Evolutionary conservation across 2,329 filamentous ascomycete genomes (phyloP), one percentile per base, ranked within the genome.

Genomic region (Eutypella sp.): DNA sequence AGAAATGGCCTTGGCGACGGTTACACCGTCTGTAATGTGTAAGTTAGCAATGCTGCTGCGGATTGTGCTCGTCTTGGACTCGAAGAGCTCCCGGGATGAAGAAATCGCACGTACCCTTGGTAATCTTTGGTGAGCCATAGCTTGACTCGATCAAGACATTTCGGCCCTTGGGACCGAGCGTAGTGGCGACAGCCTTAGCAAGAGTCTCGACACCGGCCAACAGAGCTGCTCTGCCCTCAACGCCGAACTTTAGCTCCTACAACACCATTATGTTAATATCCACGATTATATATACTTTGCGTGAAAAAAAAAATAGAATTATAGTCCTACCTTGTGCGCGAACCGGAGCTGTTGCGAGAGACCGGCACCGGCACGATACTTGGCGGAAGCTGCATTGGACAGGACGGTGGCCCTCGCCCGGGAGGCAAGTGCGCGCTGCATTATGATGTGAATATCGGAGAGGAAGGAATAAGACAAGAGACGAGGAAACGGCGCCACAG

Each of bases 111-210:
- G 53, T 76, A 96, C 92, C 92, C 79, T 99, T 99, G 63, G 93
- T 99, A 73, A 99, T 99, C 82, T 99, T 99, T 63, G 93, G 93
- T 40, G 93, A 96, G 70, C 93, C 93, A 65, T 96, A 99, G 78
- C 89, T 89, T 53, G 92, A 96, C 79, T 99, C 93, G 60, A 99
- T 99, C 66, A 99, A 72, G 58, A 99, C 93, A 75, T 97, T 99
- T 68, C 93, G 85, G 71, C 93, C 93, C 81, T 99, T 99, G 63
- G 93, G 93, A 58, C 93, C 93, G 51, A 99, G 82, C 55, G 93
- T 99, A 52, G 92, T 96, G 55, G 92, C 87, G 54, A 99, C 93
- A 54, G 93, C 93, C 76, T 85, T 95, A 62, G 93, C 91, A 55
- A 99, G 84, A 58, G 93, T 97, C 70, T 99, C 93, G 56, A 97